A percentile compares a stretch with the other conserved stretches of the same genome.
Evolutionary conservation across 1,139 yeast species (phyloP).

Genomic region (Diutina mesorugosa): DNA sequence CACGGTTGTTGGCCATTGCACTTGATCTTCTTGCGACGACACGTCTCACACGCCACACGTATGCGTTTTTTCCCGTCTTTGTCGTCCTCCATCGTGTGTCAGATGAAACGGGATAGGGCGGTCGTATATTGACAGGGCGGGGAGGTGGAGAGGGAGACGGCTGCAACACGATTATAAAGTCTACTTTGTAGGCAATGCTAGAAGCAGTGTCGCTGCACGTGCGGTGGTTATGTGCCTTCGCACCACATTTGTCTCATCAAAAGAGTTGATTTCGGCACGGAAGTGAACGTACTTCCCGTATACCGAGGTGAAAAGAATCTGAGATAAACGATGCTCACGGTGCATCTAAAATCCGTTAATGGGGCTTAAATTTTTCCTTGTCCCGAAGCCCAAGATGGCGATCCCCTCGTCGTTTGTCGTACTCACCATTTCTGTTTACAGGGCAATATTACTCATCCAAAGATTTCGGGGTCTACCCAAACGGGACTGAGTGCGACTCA

Average conservation of each 20-base stretch:
- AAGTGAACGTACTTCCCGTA: background rate
- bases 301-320: background rate
- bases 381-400: background rate
- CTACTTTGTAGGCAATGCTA: background rate
- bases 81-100: background rate
- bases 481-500: background rate
- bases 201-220: background rate
- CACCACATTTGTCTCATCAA: background rate
- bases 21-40: slow-evolving; percentile 5
- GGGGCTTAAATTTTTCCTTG: background rate
- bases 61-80: background rate
- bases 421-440: background rate
- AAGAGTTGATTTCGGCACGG: background rate
- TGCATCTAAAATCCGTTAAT: background rate
- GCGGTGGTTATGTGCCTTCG: background rate
- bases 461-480: background rate
- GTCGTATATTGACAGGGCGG: background rate
- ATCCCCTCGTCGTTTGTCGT: too few species aligned
- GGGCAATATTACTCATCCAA: background rate
- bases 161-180: background rate
- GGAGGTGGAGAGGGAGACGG: background rate
- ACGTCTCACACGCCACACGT: slow-evolving; percentile 3
- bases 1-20: slow-evolving; percentile 15
- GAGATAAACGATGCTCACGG: background rate
- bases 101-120: background rate